Percentiles rank a stretch among this genome's conserved stretches.
Evolutionary conservation across 208 protist species (phyloP).

Genomic region (Acanthamoeba polyphaga): DNA sequence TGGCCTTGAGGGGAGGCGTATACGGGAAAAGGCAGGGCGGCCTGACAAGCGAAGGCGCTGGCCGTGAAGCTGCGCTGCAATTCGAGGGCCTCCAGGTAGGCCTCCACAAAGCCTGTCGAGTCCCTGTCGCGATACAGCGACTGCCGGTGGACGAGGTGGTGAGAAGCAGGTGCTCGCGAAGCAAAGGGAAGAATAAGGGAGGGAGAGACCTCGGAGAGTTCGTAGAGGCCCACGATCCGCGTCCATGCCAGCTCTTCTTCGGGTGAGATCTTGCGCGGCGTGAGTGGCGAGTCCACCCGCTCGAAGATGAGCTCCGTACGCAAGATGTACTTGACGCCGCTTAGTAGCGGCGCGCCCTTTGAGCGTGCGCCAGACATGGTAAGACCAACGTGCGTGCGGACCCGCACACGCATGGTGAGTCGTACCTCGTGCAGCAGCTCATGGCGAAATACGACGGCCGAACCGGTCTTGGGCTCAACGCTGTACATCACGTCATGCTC

Average conservation of each 20-base stretch:
- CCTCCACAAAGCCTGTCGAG: not conserved
- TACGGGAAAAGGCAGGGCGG: not conserved
- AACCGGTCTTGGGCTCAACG: not conserved
- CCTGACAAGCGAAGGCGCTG: not conserved
- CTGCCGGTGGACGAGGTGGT: not conserved
- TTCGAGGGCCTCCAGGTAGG: conserved; percentile 33
- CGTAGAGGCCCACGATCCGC: not conserved
- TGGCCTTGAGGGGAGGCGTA: not conserved
- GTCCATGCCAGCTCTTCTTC: not conserved
- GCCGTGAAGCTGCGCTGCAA: not conserved
- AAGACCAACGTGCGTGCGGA: not conserved
- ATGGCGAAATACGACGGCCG: not conserved
- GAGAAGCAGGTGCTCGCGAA: too few relatives aligned
- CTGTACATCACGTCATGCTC: not conserved
- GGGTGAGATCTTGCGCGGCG: not conserved
- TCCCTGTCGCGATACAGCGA: not conserved
- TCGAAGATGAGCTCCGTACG: conserved; percentile 44
- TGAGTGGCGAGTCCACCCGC: not conserved
- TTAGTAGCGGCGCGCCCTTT: not conserved
- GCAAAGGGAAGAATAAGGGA: not conserved
- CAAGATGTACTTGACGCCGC: conserved; percentile 50
- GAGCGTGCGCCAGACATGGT: not conserved
- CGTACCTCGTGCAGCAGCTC: conserved; percentile 3
- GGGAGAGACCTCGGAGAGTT: not conserved
- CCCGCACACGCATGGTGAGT: not conserved